Base-by-base conservation (phyloP, 2,329 filamentous ascomycete genomes). In the Nakataea oryzae region DNA sequence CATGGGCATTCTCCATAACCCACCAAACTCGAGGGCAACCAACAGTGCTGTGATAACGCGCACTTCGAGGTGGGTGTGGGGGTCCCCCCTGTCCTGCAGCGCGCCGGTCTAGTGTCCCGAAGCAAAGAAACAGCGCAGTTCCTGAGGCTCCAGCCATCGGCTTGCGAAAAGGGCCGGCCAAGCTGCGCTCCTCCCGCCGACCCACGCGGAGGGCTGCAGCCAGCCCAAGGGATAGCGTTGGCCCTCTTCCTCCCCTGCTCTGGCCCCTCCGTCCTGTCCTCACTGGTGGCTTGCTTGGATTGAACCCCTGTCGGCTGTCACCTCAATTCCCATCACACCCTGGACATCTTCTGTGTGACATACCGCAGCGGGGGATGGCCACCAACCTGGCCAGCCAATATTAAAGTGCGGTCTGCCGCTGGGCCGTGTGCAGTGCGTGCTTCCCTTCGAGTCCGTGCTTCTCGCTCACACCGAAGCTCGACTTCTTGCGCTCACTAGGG, bases 311-410 rank as follows among this genome's bases (percentile, higher is more conserved):
- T 26, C 29, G 14, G 30, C 54, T 30, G 26, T 59, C 58, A 59
- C 54, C 54, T 32, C 14, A 26, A 55, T 55, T 24, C 54, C 56
- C 32, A 24, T 17, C 59, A 24, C 59, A 61, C 21, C 50, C 21
- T 29, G 54, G 28, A 27, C 41, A 29, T 27, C 29, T 54, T 59
- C 59, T 54, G 59, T 62, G 62, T 63, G 62, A 63, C 74, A 72
- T 74, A 70, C 72, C 74, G 69, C 69, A 73, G 71, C 72, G 72
- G 74, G 72, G 74, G 72, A 71, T 69, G 68, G 68, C 70, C 71
- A 70, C 70, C 65, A 74, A 73, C 64, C 61, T 63, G 68, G 63
- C 71, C 76, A 77, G 75, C 81, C 81, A 84, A 83, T 84, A 82
- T 82, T 74, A 76, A 75, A 73, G 72, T 72, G 69, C 74, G 70